Evolutionary conservation across 176 grass and related monocot genomes (phyloP).

Genomic region (Cenchrus fungigraminus): DNA sequence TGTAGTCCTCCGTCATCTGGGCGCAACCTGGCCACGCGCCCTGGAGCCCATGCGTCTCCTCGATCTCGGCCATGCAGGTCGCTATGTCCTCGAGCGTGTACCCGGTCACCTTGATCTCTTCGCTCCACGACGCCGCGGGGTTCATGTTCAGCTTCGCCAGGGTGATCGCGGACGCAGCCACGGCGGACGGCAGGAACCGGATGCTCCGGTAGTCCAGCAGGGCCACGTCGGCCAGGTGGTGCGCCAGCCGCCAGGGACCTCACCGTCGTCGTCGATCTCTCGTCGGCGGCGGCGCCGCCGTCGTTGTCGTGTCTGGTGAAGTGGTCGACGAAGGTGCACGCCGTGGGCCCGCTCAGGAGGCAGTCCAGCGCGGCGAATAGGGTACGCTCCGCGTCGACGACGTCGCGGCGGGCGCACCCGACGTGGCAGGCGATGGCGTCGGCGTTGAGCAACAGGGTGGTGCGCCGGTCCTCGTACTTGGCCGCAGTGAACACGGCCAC

Average conservation of each 20-base stretch:
- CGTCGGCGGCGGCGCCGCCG: not conserved
- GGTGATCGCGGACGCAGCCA: conserved; percentile 28
- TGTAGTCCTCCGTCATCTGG: not conserved
- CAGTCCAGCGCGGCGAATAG: conserved; percentile 22
- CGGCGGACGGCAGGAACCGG: not conserved
- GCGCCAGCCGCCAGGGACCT: not conserved
- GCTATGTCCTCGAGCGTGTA: not conserved
- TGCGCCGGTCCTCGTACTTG: no score
- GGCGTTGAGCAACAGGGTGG: no score
- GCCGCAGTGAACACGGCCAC: no score
- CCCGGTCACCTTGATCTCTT: not conserved
- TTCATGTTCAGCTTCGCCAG: not conserved
- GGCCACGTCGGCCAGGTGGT: not conserved
- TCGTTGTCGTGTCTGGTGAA: not conserved
- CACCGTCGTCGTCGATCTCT: not conserved
- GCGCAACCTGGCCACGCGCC: not conserved
- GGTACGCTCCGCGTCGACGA: not conserved
- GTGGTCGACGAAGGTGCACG: conserved; percentile 31
- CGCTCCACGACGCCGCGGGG: not conserved
- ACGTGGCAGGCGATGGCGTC: not conserved
- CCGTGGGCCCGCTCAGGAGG: conserved; percentile 35
- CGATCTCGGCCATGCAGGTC: not conserved
- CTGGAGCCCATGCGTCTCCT: not conserved
- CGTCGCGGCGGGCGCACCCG: not conserved
- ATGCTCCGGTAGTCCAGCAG: conserved; percentile 2